Conservation (phyloP, 2,329 filamentous ascomycete species). For the Aureobasidium mangrovei region DNA sequence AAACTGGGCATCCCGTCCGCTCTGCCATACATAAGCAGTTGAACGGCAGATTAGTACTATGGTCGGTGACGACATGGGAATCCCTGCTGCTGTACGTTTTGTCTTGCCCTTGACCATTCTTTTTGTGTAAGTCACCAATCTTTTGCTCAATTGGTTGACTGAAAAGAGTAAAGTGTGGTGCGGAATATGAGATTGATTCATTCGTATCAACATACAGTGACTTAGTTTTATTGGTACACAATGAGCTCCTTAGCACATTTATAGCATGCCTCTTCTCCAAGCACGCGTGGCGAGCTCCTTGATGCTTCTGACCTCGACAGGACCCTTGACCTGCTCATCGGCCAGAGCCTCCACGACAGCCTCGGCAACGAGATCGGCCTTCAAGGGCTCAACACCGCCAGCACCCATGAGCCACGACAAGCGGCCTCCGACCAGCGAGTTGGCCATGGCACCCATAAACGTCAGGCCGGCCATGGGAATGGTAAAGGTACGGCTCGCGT, state of each 20-base stretch:
- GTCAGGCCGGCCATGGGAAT: constrained; percentile 74
- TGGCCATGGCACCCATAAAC: constrained; percentile 65
- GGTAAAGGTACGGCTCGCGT: constrained; percentile 70
- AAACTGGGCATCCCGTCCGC: no score
- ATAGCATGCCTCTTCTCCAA: constrained; percentile 90
- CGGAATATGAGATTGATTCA: no score
- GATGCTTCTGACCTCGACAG: constrained; percentile 70
- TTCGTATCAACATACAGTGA: no score
- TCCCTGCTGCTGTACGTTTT: no score
- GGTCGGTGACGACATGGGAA: no score
- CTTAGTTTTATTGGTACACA: no score
- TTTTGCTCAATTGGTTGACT: no score
- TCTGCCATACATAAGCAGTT: no score
- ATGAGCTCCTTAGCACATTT: neutral
- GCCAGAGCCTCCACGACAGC: constrained; percentile 80
- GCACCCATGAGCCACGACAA: constrained; percentile 71
- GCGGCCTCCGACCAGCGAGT: constrained; percentile 65
- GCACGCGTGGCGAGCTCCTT: constrained; percentile 70
- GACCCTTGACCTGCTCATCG: constrained; percentile 63
- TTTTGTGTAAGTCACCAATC: no score
- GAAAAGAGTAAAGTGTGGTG: no score
- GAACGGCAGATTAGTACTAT: no score
- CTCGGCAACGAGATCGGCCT: constrained; percentile 79
- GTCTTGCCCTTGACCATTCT: no score
- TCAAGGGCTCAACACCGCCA: constrained; percentile 75